These are phyloP conservation scores for Cadophora sp. DNA, from an alignment of 2,329 filamentous ascomycete genomes.

Conservation along the genomic window DNA sequence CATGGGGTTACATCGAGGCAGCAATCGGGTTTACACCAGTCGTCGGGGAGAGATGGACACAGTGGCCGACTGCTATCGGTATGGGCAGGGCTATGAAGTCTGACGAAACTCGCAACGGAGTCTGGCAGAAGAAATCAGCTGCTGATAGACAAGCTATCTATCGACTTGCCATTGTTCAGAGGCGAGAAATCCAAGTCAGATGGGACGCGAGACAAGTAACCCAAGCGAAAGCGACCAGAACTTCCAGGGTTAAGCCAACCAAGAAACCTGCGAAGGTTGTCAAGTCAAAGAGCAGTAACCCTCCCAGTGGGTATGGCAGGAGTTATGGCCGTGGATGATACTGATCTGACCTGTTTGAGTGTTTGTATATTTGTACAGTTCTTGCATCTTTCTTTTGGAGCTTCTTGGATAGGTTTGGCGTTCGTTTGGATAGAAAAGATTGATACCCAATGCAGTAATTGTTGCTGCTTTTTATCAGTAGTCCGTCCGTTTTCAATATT, in stretches of 20 bases:
- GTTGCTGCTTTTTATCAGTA: too few species aligned
- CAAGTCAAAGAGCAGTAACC: not conserved
- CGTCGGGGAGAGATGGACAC: not conserved
- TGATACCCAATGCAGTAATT: too few species aligned
- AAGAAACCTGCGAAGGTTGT: not conserved
- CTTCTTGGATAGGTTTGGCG: too few species aligned
- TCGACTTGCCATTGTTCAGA: not conserved
- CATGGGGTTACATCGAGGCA: conserved; percentile 1
- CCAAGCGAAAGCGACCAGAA: not conserved
- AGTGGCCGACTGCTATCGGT: conserved; percentile 8
- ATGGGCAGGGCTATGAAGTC: not conserved
- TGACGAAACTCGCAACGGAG: not conserved
- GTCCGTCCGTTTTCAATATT: too few species aligned
- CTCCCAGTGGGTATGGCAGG: too few species aligned
- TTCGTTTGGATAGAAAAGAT: too few species aligned
- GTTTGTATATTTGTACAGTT: too few species aligned
- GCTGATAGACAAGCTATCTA: conserved; percentile 6
- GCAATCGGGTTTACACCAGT: conserved; percentile 4
- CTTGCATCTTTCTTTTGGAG: too few species aligned
- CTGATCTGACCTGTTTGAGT: too few species aligned
- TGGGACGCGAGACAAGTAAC: not conserved
- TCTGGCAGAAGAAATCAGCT: conserved; percentile 7
- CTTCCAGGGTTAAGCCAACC: not conserved
- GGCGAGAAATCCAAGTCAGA: not conserved
- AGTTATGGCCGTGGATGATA: too few species aligned